Conservation (phyloP, 2,329 filamentous ascomycete genomes). For the Cordyceps javanica region DNA sequence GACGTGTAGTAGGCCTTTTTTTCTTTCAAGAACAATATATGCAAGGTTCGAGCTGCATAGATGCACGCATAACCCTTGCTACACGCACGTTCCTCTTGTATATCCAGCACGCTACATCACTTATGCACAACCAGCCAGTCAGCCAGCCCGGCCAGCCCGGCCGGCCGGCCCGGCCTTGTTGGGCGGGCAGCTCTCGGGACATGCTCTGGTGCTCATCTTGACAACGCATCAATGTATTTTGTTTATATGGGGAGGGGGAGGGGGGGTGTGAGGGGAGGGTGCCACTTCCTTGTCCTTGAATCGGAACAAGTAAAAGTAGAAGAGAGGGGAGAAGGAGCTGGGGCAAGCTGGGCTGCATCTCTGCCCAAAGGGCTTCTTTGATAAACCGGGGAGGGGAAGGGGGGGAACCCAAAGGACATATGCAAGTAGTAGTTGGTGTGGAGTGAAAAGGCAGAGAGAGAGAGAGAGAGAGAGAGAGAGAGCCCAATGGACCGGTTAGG, state of each 20-base stretch:
- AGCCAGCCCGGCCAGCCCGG: too few species aligned
- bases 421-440: background rate
- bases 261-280: background rate
- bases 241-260: background rate
- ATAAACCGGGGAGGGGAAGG: too few species aligned
- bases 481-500: too few species aligned
- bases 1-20: too few species aligned
- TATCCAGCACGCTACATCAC: too few species aligned
- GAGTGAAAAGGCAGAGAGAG: background rate
- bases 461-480: background rate
- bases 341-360: background rate
- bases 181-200: conserved; percentile 18
- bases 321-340: too few species aligned
- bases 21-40: too few species aligned
- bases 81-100: too few species aligned
- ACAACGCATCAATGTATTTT: conserved; percentile 42
- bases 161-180: background rate
- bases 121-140: background rate
- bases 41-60: too few species aligned
- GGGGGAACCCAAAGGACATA: background rate
- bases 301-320: too few species aligned
- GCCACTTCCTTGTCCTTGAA: background rate
- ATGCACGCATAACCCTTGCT: too few species aligned
- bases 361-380: background rate
- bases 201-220: conserved; percentile 33